Evolutionary conservation across 2,329 filamentous ascomycete genomes (phyloP), one percentile per base, ranked within the genome.

Genomic region (Fusarium sp.): DNA sequence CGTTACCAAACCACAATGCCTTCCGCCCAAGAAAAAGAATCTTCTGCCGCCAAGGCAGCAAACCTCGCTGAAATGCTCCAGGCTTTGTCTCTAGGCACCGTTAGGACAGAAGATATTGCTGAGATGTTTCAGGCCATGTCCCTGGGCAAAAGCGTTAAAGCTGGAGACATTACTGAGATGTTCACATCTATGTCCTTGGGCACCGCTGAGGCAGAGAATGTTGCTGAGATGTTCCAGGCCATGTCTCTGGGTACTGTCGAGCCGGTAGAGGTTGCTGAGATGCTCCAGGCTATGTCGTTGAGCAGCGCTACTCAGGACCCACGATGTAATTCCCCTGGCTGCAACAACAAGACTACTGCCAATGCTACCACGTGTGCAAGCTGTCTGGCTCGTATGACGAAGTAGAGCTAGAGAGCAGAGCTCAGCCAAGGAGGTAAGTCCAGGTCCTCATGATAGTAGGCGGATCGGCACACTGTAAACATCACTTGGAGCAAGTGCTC

Each of bases 61-160:
- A 12, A 12, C 9, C 24, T 17, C 12, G 28, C 52, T 6, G 23
- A 50, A 8, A 38, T 43, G 19, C 56, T 62, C 17, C 39, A 9
- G 21, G 47, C 54, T 42, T 44, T 62, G 54, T 36, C 54, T 20
- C 34, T 26, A 4, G 46, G 36, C 12, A 43, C 40, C 2, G 20
- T 38, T 21, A 3, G 24, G 39, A 10, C 14, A 15, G 15, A 28
- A 28, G 26, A 28, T 28, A 24, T 17, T 11, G 28, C 52, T 4
- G 23, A 50, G 10, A 38, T 43, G 21, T 49, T 62, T 17, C 39
- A 9, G 7, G 42, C 54, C 40, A 48, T 62, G 54, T 36, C 54
- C 23, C 34, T 26, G 8, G 46, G 36, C 9, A 38, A 34, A n/a
- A n/a, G n/a, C 1, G 20, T 38, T 21, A 11, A 6, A 3, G 26